phyloP scores from a whole-genome alignment of 2,329 filamentous ascomycete genomes.

The Sporothrix pallida region DNA sequence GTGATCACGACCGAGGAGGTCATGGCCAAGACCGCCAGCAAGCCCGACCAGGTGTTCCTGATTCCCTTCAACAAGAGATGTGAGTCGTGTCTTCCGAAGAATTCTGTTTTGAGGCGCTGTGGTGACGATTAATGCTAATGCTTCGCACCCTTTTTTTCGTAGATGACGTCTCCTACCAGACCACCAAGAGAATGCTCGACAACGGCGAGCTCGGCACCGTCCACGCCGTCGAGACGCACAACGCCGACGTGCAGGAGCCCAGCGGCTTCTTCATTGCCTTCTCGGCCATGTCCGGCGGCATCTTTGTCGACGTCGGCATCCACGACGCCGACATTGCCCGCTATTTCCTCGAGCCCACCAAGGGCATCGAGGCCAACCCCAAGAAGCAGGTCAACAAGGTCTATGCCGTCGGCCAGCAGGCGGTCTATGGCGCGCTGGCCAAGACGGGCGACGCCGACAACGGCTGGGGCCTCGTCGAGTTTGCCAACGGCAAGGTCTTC shows the following conservation, averaged over 20 bases:
- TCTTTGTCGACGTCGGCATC: conserved; percentile 32
- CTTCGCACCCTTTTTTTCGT: not conserved
- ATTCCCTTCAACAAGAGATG: conserved; percentile 30
- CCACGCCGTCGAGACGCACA: conserved; percentile 31
- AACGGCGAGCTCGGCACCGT: conserved; percentile 28
- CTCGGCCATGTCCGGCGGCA: conserved; percentile 30
- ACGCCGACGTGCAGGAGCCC: conserved; percentile 31
- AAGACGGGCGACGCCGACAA: conserved; percentile 44
- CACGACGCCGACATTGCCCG: conserved; percentile 34
- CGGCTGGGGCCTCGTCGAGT: conserved; percentile 47
- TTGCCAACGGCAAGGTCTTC: conserved; percentile 47
- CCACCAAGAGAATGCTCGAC: conserved; percentile 25
- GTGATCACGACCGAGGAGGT: conserved; percentile 30
- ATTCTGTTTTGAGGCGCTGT: too few relatives aligned
- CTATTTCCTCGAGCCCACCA: conserved; percentile 29
- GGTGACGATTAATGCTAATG: not conserved
- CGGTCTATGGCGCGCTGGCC: conserved; percentile 43
- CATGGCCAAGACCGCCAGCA: conserved; percentile 28
- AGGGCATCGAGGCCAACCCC: conserved; percentile 40
- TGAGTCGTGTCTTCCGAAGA: not conserved
- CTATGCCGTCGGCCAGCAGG: conserved; percentile 44
- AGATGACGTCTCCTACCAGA: conserved; percentile 28
- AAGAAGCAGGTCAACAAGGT: conserved; percentile 45
- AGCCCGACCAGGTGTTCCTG: conserved; percentile 32
- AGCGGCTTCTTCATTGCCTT: conserved; percentile 32